Conservation (phyloP, 805 yeast genomes). For the Cyberlindnera subsufficiens region DNA sequence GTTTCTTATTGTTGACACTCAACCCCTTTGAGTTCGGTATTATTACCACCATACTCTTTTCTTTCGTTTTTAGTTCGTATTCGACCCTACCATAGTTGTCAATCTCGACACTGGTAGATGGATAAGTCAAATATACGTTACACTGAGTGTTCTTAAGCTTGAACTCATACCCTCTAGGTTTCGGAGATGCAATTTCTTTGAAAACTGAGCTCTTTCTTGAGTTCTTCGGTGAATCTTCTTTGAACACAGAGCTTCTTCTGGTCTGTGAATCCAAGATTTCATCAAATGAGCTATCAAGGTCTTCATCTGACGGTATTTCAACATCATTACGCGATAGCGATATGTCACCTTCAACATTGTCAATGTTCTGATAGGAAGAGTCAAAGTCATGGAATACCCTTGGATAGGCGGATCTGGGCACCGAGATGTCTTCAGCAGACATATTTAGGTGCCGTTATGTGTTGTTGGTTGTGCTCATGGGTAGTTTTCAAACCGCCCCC, state of each 20-base stretch:
- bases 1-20: constrained; percentile 19
- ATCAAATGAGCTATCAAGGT: constrained; percentile 14
- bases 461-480: not conserved
- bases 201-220: constrained; percentile 15
- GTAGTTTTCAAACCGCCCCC: no score
- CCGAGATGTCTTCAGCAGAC: constrained; percentile 2
- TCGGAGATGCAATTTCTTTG: constrained; percentile 8
- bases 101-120: constrained; percentile 11
- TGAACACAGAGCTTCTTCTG: not conserved
- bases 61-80: constrained; percentile 19
- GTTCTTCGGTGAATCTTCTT: constrained; percentile 6
- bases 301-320: constrained; percentile 1
- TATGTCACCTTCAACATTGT: constrained; percentile 22
- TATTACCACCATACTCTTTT: constrained; percentile 21
- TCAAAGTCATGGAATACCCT: constrained; percentile 14
- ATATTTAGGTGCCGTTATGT: not conserved
- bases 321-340: constrained; percentile 4
- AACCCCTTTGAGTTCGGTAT: constrained; percentile 22
- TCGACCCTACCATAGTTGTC: constrained; percentile 22
- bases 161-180: constrained; percentile 21
- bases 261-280: constrained; percentile 7
- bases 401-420: constrained; percentile 22
- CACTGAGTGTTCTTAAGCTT: constrained; percentile 12
- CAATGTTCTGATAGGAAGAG: constrained; percentile 13
- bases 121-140: constrained; percentile 20